Conservation (phyloP, 768 basidiomycete genomes). For the Hericium rajendrae region DNA sequence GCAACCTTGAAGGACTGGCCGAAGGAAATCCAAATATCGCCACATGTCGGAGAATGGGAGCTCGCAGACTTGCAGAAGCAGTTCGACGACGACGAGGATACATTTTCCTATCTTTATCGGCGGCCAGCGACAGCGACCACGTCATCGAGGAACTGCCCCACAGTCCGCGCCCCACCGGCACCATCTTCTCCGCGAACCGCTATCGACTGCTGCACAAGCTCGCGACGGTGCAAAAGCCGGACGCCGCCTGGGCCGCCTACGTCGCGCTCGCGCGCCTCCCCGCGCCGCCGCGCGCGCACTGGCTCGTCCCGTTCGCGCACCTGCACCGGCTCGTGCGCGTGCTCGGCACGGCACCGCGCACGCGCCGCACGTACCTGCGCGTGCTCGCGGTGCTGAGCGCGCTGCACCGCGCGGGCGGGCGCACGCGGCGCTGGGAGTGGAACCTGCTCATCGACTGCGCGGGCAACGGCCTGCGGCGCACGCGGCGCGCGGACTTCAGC, state of each 20-base stretch:
- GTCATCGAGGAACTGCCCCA: no score
- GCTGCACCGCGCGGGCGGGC: slow-evolving; percentile 46
- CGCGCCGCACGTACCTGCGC: slow-evolving; percentile 50
- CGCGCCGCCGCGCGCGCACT: no score
- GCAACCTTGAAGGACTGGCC: no score
- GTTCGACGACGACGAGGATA: no score
- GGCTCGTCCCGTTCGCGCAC: slow-evolving; percentile 26
- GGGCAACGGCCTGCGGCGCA: slow-evolving; percentile 54
- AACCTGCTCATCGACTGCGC: slow-evolving; percentile 63
- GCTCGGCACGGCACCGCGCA: slow-evolving; percentile 47
- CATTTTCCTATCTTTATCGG: no score
- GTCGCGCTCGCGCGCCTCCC: slow-evolving; percentile 9
- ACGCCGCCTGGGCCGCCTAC: slow-evolving; percentile 38
- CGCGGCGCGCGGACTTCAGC: slow-evolving; percentile 46
- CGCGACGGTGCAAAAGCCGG: slow-evolving; percentile 22
- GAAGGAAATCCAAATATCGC: no score
- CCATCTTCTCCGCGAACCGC: not conserved
- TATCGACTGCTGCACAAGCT: slow-evolving; percentile 23
- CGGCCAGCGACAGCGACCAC: no score
- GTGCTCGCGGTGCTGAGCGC: slow-evolving; percentile 59
- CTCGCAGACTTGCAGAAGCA: no score
- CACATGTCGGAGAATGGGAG: no score
- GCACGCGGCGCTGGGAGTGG: slow-evolving; percentile 59
- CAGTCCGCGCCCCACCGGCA: slow-evolving; percentile 3
- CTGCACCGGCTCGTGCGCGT: slow-evolving; percentile 56